Evolutionary conservation across 148 eudicot genomes (phyloP), one percentile per base, ranked within the genome.

Genomic region (Cornus kousa): DNA sequence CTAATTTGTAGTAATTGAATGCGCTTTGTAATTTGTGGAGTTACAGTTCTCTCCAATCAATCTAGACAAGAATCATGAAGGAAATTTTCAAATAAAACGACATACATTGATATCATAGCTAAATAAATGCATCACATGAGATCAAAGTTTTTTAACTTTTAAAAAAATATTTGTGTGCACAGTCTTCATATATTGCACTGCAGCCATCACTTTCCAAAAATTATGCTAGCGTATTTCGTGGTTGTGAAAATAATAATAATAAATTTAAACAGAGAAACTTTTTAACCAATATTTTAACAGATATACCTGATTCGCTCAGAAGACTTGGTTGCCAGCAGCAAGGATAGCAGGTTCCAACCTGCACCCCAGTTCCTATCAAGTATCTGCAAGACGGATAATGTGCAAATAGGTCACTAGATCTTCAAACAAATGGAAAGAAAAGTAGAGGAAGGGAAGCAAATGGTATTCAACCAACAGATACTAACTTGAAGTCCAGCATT

Each of bases 341-440:
- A 83, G 5, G 98, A 84, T 72, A 96, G 88, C 65, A 97, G 89
- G 78, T 97, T 87, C 99, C 99, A 97, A 68, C 99, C 99, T 28
- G 96, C 96, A 80, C 99, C 99, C 97, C 97, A 97, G 83, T 91
- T 94, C 74, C 99, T 88, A 84, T 97, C 99, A 72, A 97, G 95
- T 64, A 97, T 97, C 99, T 97, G 86, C 64, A 81, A 66, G 53
- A 75, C 64, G 67, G 20, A 78, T 80, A 48, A 73, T 5, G 32
- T 28, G 81, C 66, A 73, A 81, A 69, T 20, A 68, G 64, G 16
- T 82, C 66, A 78, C 68, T 37, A 79, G 22, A 40, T 72, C 74
- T 72, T 75, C 33, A 55, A n/a, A 46, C 70, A 23, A 57, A 67
- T 43, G 62, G 59, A 62, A 75, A 1, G 5, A 22, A 64, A 39